Percentiles rank a stretch among this genome's conserved stretches.
Evolutionary conservation across 768 basidiomycete genomes (phyloP).

Genomic region (Macrolepiota albuminosa): DNA sequence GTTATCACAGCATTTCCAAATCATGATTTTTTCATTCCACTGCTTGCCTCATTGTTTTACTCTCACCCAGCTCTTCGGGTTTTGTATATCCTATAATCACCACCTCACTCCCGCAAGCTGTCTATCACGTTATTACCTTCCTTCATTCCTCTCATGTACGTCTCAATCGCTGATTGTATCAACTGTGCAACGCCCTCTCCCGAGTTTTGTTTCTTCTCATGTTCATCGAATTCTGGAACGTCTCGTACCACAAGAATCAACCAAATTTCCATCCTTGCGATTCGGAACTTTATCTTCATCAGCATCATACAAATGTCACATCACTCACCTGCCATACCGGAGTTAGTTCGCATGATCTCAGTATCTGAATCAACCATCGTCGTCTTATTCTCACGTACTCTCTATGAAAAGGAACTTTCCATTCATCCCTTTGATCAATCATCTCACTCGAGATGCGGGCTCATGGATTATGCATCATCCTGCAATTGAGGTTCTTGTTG

Average conservation of each 20-base stretch:
- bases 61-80: not conserved
- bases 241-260: not conserved
- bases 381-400: not conserved
- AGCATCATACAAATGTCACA: not conserved
- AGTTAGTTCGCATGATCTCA: not conserved
- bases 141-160: not conserved
- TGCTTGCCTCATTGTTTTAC: not conserved
- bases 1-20: constrained; percentile 19
- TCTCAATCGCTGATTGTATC: constrained; percentile 1
- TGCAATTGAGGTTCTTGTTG: not conserved
- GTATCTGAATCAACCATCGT: not conserved
- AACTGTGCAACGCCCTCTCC: not conserved
- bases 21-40: constrained; percentile 3
- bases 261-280: not conserved
- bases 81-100: constrained; percentile 8
- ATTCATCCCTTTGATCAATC: not conserved
- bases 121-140: not conserved
- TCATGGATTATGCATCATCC: not conserved
- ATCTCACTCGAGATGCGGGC: not conserved
- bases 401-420: not conserved
- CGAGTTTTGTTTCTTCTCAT: not conserved
- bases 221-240: constrained; percentile 2
- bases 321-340: not conserved
- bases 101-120: not conserved
- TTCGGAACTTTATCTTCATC: not conserved